Conservation (phyloP, 441 rosid genomes). For the Jatropha multifida region DNA sequence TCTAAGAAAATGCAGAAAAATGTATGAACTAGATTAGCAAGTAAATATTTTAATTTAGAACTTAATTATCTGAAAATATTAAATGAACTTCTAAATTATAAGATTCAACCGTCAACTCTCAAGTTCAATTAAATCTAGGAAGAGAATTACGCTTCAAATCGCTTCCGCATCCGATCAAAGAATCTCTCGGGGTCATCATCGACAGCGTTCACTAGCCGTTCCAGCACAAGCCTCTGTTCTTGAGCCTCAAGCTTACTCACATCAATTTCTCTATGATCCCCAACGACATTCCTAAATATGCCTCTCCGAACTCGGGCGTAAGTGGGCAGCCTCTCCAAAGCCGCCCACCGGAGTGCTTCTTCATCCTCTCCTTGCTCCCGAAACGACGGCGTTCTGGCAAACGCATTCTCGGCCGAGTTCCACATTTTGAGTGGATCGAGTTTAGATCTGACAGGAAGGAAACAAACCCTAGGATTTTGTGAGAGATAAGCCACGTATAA, state of each 20-base stretch:
- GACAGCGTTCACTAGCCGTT: slow-evolving; percentile 65
- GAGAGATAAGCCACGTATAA: background rate
- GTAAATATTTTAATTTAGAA: background rate
- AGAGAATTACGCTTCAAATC: slow-evolving; percentile 70
- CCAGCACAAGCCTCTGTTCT: slow-evolving; percentile 75
- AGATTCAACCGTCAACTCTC: background rate
- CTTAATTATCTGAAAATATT: background rate
- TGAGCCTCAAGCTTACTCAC: slow-evolving; percentile 65
- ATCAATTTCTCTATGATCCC: slow-evolving; percentile 63
- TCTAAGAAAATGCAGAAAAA: background rate
- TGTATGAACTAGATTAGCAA: background rate
- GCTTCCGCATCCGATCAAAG: slow-evolving; percentile 70
- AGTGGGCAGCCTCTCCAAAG: slow-evolving; percentile 87
- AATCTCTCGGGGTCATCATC: slow-evolving; percentile 87
- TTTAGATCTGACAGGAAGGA: slow-evolving; percentile 20
- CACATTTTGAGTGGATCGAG: slow-evolving; percentile 50
- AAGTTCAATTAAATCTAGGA: background rate
- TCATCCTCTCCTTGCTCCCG: slow-evolving; percentile 68
- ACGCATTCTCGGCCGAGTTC: slow-evolving; percentile 79
- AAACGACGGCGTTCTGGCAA: slow-evolving; percentile 64
- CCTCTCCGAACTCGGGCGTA: slow-evolving; percentile 72
- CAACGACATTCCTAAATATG: slow-evolving; percentile 65
- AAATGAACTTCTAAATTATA: background rate
- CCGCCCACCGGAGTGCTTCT: slow-evolving; percentile 94
- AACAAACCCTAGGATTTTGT: slow-evolving; percentile 10